Evolutionary conservation across 345 rosid genomes (phyloP), one percentile per base, ranked within the genome.

Genomic region (Eucalyptus marginata): DNA sequence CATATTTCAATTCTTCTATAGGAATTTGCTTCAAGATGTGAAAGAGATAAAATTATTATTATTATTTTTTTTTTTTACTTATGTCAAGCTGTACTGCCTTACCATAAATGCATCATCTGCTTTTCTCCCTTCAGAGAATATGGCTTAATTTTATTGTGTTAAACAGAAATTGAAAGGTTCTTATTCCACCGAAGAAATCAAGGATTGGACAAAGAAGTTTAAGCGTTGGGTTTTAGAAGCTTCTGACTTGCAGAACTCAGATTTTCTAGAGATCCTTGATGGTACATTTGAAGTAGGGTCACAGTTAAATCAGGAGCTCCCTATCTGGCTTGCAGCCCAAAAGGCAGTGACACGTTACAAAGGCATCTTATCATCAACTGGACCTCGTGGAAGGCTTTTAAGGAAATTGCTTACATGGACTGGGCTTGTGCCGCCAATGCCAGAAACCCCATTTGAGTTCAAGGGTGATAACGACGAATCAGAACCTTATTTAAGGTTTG

Each of bases 291-390:
- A 86, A 80, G 90, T 86, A 43, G 95, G 93, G 62, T 93, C 94
- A 87, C 90, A 92, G 90, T 92, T 96, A 90, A 95, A 93, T 87
- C 89, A 91, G 29, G 96, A 95, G 47, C 98, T 97, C 87, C 99
- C 98, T 58, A 95, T 97, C 89, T 93, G 98, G 93, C 89, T 96
- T 89, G 99, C 99, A 81, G 99, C 99, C 89, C 96, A 96, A 94
- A 97, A 93, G 90, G 99, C 99, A 89, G 97, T 96, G 86, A 95
- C 94, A 89, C 96, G 98, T 80, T 97, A 96, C 88, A 95, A 96
- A 92, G 98, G 97, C 87, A 90, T 96, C 91, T 93, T 97, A 46
- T 95, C 99, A 81, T 94, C 96, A 49, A 92, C 92, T 91, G 99
- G 99, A 90, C 99, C 99, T 79, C 96, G 99, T 43, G 96, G 94